These are phyloP conservation scores for Meredithiella fracta DNA, from an alignment of 2,329 filamentous ascomycete genomes.

Conservation along the genomic window DNA sequence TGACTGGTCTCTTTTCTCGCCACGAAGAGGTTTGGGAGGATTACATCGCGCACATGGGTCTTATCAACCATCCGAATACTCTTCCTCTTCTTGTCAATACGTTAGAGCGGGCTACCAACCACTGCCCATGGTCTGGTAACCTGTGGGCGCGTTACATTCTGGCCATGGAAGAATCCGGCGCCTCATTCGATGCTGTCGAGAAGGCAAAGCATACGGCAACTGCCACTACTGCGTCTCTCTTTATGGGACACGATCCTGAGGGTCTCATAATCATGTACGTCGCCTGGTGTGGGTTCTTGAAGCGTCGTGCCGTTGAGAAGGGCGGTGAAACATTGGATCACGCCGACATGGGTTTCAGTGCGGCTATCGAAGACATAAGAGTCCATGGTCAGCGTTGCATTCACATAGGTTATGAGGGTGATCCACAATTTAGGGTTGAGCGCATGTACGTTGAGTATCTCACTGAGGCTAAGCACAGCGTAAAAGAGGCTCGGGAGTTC, in stretches of 20 bases:
- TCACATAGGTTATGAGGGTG: slow-evolving; percentile 62
- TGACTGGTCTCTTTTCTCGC: slow-evolving; percentile 51
- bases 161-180: slow-evolving; percentile 61
- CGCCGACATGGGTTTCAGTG: slow-evolving; percentile 74
- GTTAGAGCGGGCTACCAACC: slow-evolving; percentile 65
- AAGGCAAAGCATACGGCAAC: slow-evolving; percentile 86
- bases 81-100: slow-evolving; percentile 36
- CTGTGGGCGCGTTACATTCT: slow-evolving; percentile 85
- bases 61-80: slow-evolving; percentile 24
- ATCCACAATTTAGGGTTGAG: slow-evolving; percentile 76
- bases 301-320: slow-evolving; percentile 58
- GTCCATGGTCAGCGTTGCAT: slow-evolving; percentile 62
- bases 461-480: slow-evolving; percentile 64
- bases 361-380: slow-evolving; percentile 71
- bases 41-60: slow-evolving; percentile 58
- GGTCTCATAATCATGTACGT: slow-evolving; percentile 82
- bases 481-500: slow-evolving; percentile 58
- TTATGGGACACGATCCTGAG: slow-evolving; percentile 74
- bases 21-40: slow-evolving; percentile 71
- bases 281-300: slow-evolving; percentile 87
- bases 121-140: slow-evolving; percentile 83
- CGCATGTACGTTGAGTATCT: slow-evolving; percentile 85
- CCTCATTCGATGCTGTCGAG: slow-evolving; percentile 66
- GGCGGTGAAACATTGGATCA: slow-evolving; percentile 74
- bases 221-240: slow-evolving; percentile 48